Conservation (phyloP, 2,329 filamentous ascomycete species). For the Pestalotiopsis fici region DNA sequence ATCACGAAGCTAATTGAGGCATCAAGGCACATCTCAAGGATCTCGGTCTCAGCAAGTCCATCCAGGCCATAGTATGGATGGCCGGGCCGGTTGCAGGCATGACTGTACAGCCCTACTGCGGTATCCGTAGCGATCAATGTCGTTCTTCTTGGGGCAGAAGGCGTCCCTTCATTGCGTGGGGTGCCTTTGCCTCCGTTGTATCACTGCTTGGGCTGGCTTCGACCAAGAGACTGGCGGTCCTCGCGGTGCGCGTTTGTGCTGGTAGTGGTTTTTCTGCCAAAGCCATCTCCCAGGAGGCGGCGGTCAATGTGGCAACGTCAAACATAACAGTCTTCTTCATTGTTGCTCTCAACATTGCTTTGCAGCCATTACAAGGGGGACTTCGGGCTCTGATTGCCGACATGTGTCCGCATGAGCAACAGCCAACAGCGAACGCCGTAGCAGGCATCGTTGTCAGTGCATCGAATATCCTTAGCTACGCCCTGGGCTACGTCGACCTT, state of each 20-base stretch:
- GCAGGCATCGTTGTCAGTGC: not conserved
- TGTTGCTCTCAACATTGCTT: not conserved
- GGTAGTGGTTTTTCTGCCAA: no score
- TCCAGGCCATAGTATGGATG: not conserved
- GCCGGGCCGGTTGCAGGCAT: not conserved
- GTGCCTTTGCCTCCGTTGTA: not conserved
- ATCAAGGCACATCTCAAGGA: not conserved
- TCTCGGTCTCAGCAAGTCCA: not conserved
- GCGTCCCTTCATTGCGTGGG: not conserved
- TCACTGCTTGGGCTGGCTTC: not conserved
- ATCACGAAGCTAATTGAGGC: no score
- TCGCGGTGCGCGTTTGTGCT: no score
- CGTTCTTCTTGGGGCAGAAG: not conserved
- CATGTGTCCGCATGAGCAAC: not conserved
- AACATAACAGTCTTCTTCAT: not conserved
- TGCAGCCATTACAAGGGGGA: not conserved
- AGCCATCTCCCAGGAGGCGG: no score
- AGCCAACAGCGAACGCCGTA: not conserved
- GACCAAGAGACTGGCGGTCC: no score
- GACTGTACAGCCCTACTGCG: not conserved
- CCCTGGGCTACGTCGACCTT: not conserved
- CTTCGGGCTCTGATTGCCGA: not conserved
- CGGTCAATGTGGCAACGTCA: not conserved
- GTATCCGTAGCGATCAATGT: not conserved
- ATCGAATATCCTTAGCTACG: not conserved